Percentiles rank a stretch among this genome's conserved stretches.
phyloP scores from a whole-genome alignment of 495 filamentous ascomycete genomes.

The Delitschia confertaspora region DNA sequence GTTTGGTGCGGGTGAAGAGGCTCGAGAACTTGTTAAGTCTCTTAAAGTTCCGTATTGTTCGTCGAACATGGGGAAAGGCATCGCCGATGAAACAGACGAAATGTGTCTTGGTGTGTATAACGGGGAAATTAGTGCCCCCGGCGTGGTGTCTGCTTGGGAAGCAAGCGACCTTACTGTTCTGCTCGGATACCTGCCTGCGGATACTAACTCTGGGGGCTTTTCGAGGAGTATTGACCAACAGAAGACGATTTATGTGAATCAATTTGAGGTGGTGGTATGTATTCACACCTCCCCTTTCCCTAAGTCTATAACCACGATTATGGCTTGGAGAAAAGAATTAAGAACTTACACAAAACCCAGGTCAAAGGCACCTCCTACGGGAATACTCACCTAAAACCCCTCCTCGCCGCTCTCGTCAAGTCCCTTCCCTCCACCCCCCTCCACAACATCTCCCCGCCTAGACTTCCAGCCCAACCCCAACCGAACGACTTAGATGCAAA shows the following conservation, averaged over 20 bases:
- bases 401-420: conserved; percentile 22
- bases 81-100: conserved; percentile 32
- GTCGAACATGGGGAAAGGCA: conserved; percentile 32
- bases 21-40: conserved; percentile 20
- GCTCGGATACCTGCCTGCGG: conserved; percentile 31
- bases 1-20: conserved; percentile 27
- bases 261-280: conserved; percentile 25
- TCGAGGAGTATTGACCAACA: conserved; percentile 22
- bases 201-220: conserved; percentile 35
- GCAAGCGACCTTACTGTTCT: conserved; percentile 30
- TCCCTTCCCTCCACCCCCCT: conserved; percentile 5
- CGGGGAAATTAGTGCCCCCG: conserved; percentile 25
- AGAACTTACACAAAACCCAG: conserved; percentile 10
- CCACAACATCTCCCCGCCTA: conserved; percentile 14
- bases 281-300: not conserved
- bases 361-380: conserved; percentile 25
- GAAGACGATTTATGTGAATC: conserved; percentile 28
- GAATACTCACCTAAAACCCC: conserved; percentile 30
- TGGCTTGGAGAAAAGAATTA: too few relatives aligned
- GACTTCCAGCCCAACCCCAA: conserved; percentile 15
- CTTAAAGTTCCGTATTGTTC: conserved; percentile 27
- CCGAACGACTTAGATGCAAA: conserved; percentile 26
- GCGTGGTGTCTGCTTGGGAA: conserved; percentile 19
- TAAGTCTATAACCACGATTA: not conserved
- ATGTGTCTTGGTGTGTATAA: conserved; percentile 34